A percentile compares a stretch with the other conserved stretches of the same genome.
Evolutionary conservation across 768 basidiomycete genomes (phyloP).

Genomic region (Collybia nuda): DNA sequence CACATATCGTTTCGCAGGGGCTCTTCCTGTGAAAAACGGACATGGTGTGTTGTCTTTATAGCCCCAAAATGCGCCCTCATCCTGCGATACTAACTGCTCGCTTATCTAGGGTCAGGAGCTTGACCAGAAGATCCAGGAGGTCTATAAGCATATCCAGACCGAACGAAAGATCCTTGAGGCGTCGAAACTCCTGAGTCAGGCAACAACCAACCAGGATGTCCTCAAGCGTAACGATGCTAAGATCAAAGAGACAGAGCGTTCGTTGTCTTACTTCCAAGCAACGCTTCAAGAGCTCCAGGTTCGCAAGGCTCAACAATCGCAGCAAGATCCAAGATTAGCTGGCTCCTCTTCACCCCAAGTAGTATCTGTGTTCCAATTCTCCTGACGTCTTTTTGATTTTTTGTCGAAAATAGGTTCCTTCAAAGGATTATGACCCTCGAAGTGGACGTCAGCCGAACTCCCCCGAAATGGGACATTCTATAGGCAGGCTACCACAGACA

Average conservation of each 20-base stretch:
- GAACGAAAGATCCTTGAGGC: slow-evolving; percentile 93
- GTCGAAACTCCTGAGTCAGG: slow-evolving; percentile 72
- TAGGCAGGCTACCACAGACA: slow-evolving; percentile 33
- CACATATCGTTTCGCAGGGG: slow-evolving; percentile 10
- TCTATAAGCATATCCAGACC: slow-evolving; percentile 86
- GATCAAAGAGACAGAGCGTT: slow-evolving; percentile 84
- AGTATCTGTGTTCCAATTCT: slow-evolving; percentile 6
- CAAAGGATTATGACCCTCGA: slow-evolving; percentile 47
- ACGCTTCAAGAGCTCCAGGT: slow-evolving; percentile 80
- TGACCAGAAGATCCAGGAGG: slow-evolving; percentile 92
- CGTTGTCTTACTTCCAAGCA: slow-evolving; percentile 84
- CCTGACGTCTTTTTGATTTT: slow-evolving; percentile 20
- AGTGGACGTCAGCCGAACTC: slow-evolving; percentile 36
- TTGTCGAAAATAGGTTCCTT: slow-evolving; percentile 43
- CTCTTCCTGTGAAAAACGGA: slow-evolving; percentile 19
- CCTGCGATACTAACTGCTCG: slow-evolving; percentile 3
- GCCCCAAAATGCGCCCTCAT: slow-evolving; percentile 24
- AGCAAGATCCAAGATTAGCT: slow-evolving; percentile 51
- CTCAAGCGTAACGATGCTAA: slow-evolving; percentile 77
- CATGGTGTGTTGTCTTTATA: slow-evolving; percentile 6
- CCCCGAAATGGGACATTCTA: slow-evolving; percentile 34
- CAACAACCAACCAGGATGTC: slow-evolving; percentile 87
- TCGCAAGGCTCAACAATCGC: slow-evolving; percentile 66
- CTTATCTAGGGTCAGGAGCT: slow-evolving; percentile 56
- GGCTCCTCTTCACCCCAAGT: slow-evolving; percentile 45